Base-by-base conservation (phyloP, 257 asterid genomes). In the Solanum chaucha region DNA sequence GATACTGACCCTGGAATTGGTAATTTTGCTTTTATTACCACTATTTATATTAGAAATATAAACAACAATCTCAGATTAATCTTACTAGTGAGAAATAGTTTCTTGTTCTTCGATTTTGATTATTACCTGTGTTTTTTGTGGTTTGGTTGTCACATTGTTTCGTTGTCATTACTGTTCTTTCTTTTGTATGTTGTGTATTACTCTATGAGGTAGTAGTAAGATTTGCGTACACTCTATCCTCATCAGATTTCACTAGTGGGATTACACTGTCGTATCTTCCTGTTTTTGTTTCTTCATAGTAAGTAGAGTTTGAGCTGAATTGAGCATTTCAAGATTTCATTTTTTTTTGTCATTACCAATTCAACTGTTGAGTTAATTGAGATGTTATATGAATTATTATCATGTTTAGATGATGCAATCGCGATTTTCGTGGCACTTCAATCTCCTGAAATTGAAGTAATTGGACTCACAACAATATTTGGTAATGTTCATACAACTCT, bases 1-100 rank as follows among this genome's bases (percentile, higher is more conserved):
- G 99, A 96, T 84, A 96, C 99, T 14, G 99, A 96, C 85, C 99
- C 99, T 36, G 99, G 99, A 72, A 86, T 94, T 58, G 99, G 98
- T 94, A 94, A 51, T 51, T 15, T 48, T 51, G 22, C 8, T 5
- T 28, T 51, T 51, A 51, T 48, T 5, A 51, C 59, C 20, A 51
- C 59, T 51, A 51, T 51, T 48, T 13, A 5, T 48, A 15, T 41
- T 1, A 44, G 51, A 44, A 44, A 44, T 44, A 11, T 11, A 44
- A 44, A 11, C 51, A 44, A 44, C 48, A 44, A 11, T 44, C 51
- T 44, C 59, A 48, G 59, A 48, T 48, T 48, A 48, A 48, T 46
- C 55, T 46, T 46, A 12, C 55, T 11, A 46, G 17, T 46, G 46
- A 9, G 12, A 41, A 41, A 10, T 48, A 55, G 64, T 55, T 55